These are phyloP conservation scores for Xylaria sp. DNA, from an alignment of 2,329 filamentous ascomycete genomes.

Conservation along the genomic window DNA sequence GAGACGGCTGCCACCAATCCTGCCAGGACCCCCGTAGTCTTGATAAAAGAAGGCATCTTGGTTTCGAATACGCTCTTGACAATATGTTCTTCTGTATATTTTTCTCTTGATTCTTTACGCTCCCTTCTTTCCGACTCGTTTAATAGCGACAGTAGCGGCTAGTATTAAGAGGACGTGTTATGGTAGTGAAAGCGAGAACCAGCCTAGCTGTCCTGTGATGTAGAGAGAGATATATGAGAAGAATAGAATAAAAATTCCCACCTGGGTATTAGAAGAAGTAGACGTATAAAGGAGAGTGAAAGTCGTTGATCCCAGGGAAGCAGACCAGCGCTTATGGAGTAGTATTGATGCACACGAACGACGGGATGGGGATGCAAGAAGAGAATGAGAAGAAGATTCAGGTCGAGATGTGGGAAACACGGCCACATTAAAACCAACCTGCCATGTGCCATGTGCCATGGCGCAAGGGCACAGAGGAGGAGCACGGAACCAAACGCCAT, in stretches of 20 bases:
- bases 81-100: slow-evolving; percentile 42
- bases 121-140: slow-evolving; percentile 25
- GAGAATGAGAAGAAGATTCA: slow-evolving; percentile 43
- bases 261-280: slow-evolving; percentile 52
- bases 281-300: slow-evolving; percentile 48
- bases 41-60: slow-evolving; percentile 61
- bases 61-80: slow-evolving; percentile 45
- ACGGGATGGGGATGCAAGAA: slow-evolving; percentile 50
- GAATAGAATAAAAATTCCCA: slow-evolving; percentile 42
- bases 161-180: slow-evolving; percentile 37
- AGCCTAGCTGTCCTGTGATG: slow-evolving; percentile 53
- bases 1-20: slow-evolving; percentile 58
- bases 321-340: slow-evolving; percentile 63
- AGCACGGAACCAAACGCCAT: slow-evolving; percentile 30
- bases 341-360: slow-evolving; percentile 47
- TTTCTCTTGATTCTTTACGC: slow-evolving; percentile 3
- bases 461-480: slow-evolving; percentile 31
- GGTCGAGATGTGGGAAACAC: slow-evolving; percentile 45
- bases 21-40: slow-evolving; percentile 55
- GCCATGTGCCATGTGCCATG: neutral
- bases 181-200: slow-evolving; percentile 50
- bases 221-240: slow-evolving; percentile 1
- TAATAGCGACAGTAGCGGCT: slow-evolving; percentile 40
- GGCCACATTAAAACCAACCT: slow-evolving; percentile 46
- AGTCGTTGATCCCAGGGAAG: slow-evolving; percentile 56